Percentiles rank a stretch among this genome's conserved stretches.
These are phyloP conservation scores for Sporisorium graminicola DNA, from an alignment of 1,284 basidiomycete genomes.

Conservation along the genomic window DNA sequence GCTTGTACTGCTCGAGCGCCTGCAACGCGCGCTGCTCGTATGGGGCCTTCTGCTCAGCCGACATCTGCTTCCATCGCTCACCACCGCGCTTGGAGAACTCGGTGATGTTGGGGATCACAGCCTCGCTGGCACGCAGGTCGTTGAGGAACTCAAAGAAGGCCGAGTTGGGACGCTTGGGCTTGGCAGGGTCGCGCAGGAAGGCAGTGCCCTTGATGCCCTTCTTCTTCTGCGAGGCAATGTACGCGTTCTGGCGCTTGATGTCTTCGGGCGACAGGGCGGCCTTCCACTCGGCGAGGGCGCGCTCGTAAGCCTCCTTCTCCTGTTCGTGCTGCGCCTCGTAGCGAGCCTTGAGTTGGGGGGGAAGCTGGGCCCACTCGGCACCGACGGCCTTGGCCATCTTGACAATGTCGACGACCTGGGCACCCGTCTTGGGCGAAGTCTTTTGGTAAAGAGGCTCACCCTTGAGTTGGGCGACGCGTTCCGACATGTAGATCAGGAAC, in stretches of 20 bases:
- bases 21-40: constrained; percentile 53
- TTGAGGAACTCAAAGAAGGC: constrained; percentile 63
- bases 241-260: constrained; percentile 65
- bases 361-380: constrained; percentile 57
- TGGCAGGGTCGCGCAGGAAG: constrained; percentile 57
- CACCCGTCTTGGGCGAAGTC: constrained; percentile 50
- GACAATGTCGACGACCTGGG: constrained; percentile 55
- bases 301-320: constrained; percentile 56
- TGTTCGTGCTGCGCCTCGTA: constrained; percentile 54
- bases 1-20: constrained; percentile 51
- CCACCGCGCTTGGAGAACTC: constrained; percentile 53
- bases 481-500: constrained; percentile 62
- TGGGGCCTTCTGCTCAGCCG: constrained; percentile 50
- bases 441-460: constrained; percentile 49
- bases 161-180: constrained; percentile 59
- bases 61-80: constrained; percentile 56
- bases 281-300: constrained; percentile 58
- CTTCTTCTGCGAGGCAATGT: constrained; percentile 58
- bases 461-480: constrained; percentile 54
- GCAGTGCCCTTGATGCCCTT: constrained; percentile 54
- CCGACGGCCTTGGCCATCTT: constrained; percentile 52
- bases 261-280: constrained; percentile 61
- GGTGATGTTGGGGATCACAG: constrained; percentile 39
- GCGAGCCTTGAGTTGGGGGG: constrained; percentile 45
- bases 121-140: constrained; percentile 50